Evolutionary conservation across 2,329 filamentous ascomycete genomes (phyloP), one percentile per base, ranked within the genome.

Genomic region (Epichloe elymi): DNA sequence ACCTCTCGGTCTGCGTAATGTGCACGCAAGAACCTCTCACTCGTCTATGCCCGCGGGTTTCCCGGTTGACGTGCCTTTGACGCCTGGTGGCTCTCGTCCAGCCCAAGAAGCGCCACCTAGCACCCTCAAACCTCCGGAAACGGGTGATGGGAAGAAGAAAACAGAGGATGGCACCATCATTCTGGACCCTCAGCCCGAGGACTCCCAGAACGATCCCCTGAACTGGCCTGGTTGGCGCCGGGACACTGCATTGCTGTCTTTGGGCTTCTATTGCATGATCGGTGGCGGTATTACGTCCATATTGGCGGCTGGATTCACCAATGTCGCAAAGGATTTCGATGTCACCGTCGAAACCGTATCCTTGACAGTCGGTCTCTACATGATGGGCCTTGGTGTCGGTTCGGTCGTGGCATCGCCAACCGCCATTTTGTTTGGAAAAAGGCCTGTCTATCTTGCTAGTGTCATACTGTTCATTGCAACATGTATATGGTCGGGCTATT

Each of bases 221-320:
- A 97, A 97, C 64, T 97, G 91, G 91, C 82, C 86, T 0, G 70
- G 76, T 6, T 88, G 87, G 82, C 79, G 88, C 40, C 76, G 91
- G 65, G 88, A 97, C 65, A 66, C 75, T 23, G 88, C 91, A 0
- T 69, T 97, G 55, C 60, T 95, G 0, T 91, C 85, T 0, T 73
- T 97, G 4, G 91, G 91, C 1, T 84, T 95, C 60, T 95, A 95
- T 67, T 95, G 89, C 66, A 86, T 96, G 81, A 69, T 96, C 17
- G 91, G 91, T 51, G 91, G 91, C 40, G 91, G 91, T 42, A 94
- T 95, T 73, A 96, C 90, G 0, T 86, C 93, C 0, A 73, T 96
- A 33, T 75, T 97, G 17, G 90, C 91, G 0, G 91, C 93, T 10
- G 91, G 89, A 12, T 97, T 96, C 70, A 83, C 82, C 35, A 73